Conservation (phyloP, 1,284 basidiomycete species). For the Fomitopsis pinicola region DNA sequence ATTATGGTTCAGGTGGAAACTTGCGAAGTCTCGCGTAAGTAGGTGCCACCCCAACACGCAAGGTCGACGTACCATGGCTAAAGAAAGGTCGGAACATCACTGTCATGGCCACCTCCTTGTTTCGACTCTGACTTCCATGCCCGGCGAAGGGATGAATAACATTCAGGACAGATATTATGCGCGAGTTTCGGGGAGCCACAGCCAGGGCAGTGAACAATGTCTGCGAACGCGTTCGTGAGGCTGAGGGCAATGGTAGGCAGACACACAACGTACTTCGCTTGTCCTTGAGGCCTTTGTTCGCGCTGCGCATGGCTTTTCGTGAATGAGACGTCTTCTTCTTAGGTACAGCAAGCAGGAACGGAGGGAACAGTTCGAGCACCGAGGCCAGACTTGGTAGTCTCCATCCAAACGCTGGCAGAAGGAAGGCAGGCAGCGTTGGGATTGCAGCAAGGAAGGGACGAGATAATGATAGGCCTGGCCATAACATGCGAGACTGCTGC, state of each 20-base stretch:
- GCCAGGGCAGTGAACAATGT: conserved; percentile 89
- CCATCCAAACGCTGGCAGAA: conserved; percentile 36
- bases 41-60: background rate
- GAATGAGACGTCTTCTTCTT: conserved; percentile 95
- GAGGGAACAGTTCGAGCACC: conserved; percentile 80
- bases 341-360: conserved; percentile 88
- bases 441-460: conserved; percentile 26
- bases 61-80: background rate
- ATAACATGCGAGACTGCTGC: conserved; percentile 28
- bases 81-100: background rate
- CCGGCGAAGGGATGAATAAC: conserved; percentile 77
- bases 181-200: conserved; percentile 87
- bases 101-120: conserved; percentile 3
- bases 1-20: too few relatives aligned
- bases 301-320: conserved; percentile 90
- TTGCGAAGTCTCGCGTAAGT: too few relatives aligned
- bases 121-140: conserved; percentile 50
- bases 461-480: conserved; percentile 32
- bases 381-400: conserved; percentile 52
- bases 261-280: conserved; percentile 69
- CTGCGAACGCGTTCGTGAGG: conserved; percentile 36
- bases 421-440: conserved; percentile 25
- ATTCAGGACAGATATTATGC: conserved; percentile 85
- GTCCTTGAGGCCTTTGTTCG: conserved; percentile 95
- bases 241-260: conserved; percentile 11